Conservation (phyloP, 805 yeast species). For the Scheffersomyces ergatensis region DNA sequence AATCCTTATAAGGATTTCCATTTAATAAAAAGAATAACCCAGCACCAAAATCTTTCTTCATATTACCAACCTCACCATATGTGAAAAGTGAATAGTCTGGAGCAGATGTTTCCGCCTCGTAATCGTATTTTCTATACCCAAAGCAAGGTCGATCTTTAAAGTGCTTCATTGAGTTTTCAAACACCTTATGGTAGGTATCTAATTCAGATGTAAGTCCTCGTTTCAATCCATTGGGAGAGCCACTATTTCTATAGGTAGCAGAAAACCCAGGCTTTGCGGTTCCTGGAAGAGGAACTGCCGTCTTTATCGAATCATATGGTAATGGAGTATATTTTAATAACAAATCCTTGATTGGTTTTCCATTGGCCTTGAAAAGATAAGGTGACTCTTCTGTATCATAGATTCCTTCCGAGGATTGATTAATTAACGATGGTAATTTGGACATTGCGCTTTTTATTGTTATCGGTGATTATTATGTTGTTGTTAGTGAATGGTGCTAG, state of each 20-base stretch:
- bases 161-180: slow-evolving; percentile 20
- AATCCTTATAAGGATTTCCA: slow-evolving; percentile 18
- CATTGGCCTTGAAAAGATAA: slow-evolving; percentile 4
- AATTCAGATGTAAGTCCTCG: slow-evolving; percentile 28
- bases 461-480: no score
- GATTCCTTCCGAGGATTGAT: neutral
- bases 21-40: slow-evolving; percentile 43
- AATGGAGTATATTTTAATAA: slow-evolving; percentile 6
- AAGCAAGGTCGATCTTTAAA: slow-evolving; percentile 30
- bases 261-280: slow-evolving; percentile 22
- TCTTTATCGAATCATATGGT: neutral
- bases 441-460: no score
- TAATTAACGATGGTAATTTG: neutral
- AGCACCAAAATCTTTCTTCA: slow-evolving; percentile 51
- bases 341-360: slow-evolving; percentile 1
- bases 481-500: no score
- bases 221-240: slow-evolving; percentile 20
- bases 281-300: slow-evolving; percentile 13
- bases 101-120: slow-evolving; percentile 23
- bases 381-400: slow-evolving; percentile 3
- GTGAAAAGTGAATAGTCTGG: slow-evolving; percentile 42
- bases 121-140: slow-evolving; percentile 34
- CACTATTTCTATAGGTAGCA: slow-evolving; percentile 27
- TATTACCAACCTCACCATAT: slow-evolving; percentile 38
- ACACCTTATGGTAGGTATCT: slow-evolving; percentile 35